Evolutionary conservation across 1,139 yeast genomes (phyloP), one percentile per base, ranked within the genome.

Genomic region (Geotrichum histeridarum): DNA sequence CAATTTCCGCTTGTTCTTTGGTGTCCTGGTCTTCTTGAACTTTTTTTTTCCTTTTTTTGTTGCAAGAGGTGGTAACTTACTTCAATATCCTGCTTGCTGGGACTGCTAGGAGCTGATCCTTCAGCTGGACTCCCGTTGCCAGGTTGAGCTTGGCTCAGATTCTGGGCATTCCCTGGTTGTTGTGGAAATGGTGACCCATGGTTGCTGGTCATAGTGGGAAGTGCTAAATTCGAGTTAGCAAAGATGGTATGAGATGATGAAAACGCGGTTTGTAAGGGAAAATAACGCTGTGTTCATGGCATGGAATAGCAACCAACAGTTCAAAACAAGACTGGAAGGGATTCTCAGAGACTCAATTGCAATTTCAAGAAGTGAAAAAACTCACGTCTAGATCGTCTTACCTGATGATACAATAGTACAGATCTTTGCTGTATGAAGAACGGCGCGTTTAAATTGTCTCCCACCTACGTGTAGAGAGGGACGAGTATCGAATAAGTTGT

Each of bases 151-250:
- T 22, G 27, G 27, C 27, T 22, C 27, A 22, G 27, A 22, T 22
- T 22, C 27, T 22, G 27, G 27, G 27, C 27, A 22, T 22, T 22
- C 4, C 27, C 27, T 22, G 27, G 27, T 22, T 22, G 27, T 22
- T 22, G 27, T 22, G 44, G 44, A 6, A 22, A 9, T 6, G 44
- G 44, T n/a, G 44, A 42, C 17, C 27, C 12, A n/a, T 12, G 44
- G 44, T 42, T 42, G 44, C 44, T 42, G 15, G 44, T 14, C 44
- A 42, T 42, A n/a, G 39, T n/a, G 39, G 39, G 17, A n/a, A 37
- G 27, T 37, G 17, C 39, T 37, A 37, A n/a, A n/a, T 8, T 22
- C 27, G 27, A 22, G 27, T 22, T 22, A 22, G 27, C 27, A 22
- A 22, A 22, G 27, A 5, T 22, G 27, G 27, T 22, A 22, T 3